Evolutionary conservation across 495 filamentous ascomycete genomes (phyloP).

Genomic region (Massariosphaeria phaeospora): DNA sequence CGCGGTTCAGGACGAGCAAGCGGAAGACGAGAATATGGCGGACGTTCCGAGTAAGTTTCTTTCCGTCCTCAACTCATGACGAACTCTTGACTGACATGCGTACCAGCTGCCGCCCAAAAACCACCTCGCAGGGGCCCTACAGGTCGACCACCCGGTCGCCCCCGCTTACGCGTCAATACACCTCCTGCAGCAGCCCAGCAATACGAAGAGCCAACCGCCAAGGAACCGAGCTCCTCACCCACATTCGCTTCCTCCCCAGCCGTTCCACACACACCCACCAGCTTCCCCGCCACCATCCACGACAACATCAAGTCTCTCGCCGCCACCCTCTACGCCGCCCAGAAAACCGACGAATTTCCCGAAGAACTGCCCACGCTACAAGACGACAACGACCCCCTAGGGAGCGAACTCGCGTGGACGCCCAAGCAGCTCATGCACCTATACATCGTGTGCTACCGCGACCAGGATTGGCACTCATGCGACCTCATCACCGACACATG

Average conservation of each 20-base stretch:
- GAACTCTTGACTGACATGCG: no score
- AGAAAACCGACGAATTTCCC: neutral
- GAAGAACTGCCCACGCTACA: neutral
- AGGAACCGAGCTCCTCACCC: neutral
- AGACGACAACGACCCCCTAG: neutral
- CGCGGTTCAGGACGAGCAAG: no score
- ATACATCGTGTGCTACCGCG: conserved; percentile 11
- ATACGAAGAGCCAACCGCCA: no score
- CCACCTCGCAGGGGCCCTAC: no score
- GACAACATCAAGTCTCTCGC: neutral
- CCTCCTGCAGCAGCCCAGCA: no score
- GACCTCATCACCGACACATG: conserved; percentile 25
- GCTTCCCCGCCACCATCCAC: neutral
- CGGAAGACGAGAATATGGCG: no score
- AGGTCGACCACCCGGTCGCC: no score
- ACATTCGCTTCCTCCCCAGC: neutral
- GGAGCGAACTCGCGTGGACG: neutral
- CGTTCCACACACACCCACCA: neutral
- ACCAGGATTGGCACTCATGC: conserved; percentile 1
- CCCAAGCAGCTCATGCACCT: conserved; percentile 11
- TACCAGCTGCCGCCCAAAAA: neutral
- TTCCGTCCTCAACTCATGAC: no score
- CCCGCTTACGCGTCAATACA: neutral
- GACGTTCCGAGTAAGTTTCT: no score
- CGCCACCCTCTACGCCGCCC: neutral